A percentile compares a stretch with the other conserved stretches of the same genome.
Conservation (phyloP, 2,329 filamentous ascomycete genomes). For the Moelleriella libera region DNA sequence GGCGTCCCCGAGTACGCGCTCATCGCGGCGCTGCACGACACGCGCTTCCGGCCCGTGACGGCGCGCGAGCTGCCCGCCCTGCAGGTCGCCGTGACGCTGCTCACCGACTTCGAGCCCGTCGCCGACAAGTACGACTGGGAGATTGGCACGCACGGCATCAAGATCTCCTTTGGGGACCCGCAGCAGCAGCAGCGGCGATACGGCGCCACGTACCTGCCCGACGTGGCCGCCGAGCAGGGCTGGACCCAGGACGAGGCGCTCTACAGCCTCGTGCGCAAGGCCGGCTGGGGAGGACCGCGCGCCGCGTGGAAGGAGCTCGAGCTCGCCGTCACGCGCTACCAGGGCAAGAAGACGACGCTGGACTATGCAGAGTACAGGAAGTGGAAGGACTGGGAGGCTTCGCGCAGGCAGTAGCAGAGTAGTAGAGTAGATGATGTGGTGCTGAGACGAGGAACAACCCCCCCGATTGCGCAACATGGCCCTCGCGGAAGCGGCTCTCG, state of each 20-base stretch:
- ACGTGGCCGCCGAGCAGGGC: conserved; percentile 82
- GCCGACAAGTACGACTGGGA: conserved; percentile 69
- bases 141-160: conserved; percentile 72
- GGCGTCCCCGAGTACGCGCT: conserved; percentile 72
- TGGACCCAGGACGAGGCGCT: conserved; percentile 92
- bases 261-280: conserved; percentile 83
- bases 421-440: too few relatives aligned
- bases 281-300: conserved; percentile 74
- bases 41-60: conserved; percentile 43
- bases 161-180: conserved; percentile 72
- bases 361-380: conserved; percentile 61
- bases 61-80: conserved; percentile 40
- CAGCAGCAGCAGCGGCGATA: conserved; percentile 39
- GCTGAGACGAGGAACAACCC: too few relatives aligned
- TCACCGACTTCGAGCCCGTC: conserved; percentile 73
- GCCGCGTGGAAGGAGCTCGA: conserved; percentile 70
- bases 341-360: conserved; percentile 64
- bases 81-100: conserved; percentile 61
- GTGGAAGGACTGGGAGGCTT: conserved; percentile 57
- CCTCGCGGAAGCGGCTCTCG: too few relatives aligned
- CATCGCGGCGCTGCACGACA: conserved; percentile 57
- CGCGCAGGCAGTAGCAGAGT: background rate
- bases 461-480: too few relatives aligned
- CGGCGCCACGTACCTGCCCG: conserved; percentile 81
- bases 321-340: conserved; percentile 69